Base-by-base conservation (phyloP, 2,329 filamentous ascomycete species). In the Paraphaeosphaeria sporulosa region DNA sequence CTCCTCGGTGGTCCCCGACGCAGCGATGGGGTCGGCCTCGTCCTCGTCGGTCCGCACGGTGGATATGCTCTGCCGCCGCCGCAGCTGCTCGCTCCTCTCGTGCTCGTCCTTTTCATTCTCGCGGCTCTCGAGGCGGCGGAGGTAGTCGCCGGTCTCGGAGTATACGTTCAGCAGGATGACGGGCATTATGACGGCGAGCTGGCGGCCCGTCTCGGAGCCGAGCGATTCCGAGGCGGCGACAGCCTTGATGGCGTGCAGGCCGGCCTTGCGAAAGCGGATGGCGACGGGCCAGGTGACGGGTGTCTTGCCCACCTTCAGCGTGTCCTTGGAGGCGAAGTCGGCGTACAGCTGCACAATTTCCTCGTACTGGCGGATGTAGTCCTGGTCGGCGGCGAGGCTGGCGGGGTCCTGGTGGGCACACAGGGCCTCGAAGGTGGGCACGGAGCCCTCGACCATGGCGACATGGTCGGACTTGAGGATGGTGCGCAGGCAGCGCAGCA, bases 321-420 rank as follows among this genome's bases (percentile, higher is more conserved):
- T 61, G 34, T 85, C 84, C 40, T 89, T 89, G 32, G 90, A 91
- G 19, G 93, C 93, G 69, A 95, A 91, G 19, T 86, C 83, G 19
- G 93, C 91, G 75, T 97, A 99, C 49, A 88, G 85, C 55, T 85
- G 85, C 25, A 98, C 90, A 55, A 97, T 87, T 49, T 90, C 87
- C 72, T 94, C 90, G 76, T 96, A 98, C 65, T 94, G 90, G 53
- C 82, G 85, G 36, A 94, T 85, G 75, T 96, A 96, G 62, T 89
- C 87, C 74, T 93, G 90, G 74, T 98, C 94, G 61, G 92, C 93
- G 30, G 93, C 89, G 57, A 98, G 87, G 9, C 90, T 90, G 36
- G 93, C 91, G 59, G 90, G 89, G 72, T 98, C 94, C 77, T 97
- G 93, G 80, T 96, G 87, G 61, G 89, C 86, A 81, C 94, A 98